Base-by-base conservation (phyloP, 1,139 yeast species). In the Pichia sp. region DNA sequence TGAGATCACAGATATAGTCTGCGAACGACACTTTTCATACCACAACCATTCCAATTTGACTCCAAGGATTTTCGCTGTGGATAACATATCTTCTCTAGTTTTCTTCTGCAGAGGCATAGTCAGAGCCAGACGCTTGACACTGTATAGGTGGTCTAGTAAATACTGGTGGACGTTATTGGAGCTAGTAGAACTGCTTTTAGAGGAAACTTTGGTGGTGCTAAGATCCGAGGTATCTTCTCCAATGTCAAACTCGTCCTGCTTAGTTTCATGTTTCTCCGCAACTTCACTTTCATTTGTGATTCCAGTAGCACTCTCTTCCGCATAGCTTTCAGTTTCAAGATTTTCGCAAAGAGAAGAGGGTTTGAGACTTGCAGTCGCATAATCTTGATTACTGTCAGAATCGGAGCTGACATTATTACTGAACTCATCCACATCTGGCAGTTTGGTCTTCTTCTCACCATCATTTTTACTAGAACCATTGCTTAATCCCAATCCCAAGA, bases 1-100 rank as follows among this genome's bases (percentile, higher is more conserved):
- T 7, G 48, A 34, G 7, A 55, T 51, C 33, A 53, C 36, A 5
- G 45, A 29, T 2, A 55, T 31, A 4, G 50, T 43, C 17, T 42
- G 38, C 8, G 31, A 29, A 10, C 47, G 54, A 40, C 61, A 73
- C 27, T 75, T 67, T 55, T 83, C 85, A 58, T 76, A 75, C 73
- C 81, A 75, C 46, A 78, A 67, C 81, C 83, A 79, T 55, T 81
- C 83, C 50, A 83, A 64, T 58, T 77, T 75, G 20, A 79, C 74
- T n/a, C 76, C 72, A 55, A 80, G 64, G 53, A 75, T 70, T 43
- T 77, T 76, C 7, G 78, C 75, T 3, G 79, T 73, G 27, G 70
- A 66, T 12, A 73, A 65, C 33, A 84, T 61, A 5, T 70, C 66
- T 24, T 80, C 85, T 48, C 78, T 71, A 0, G 87, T 80, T 52